Evolutionary conservation across 345 rosid genomes (phyloP).

Genomic region (Eucalyptus sp.): DNA sequence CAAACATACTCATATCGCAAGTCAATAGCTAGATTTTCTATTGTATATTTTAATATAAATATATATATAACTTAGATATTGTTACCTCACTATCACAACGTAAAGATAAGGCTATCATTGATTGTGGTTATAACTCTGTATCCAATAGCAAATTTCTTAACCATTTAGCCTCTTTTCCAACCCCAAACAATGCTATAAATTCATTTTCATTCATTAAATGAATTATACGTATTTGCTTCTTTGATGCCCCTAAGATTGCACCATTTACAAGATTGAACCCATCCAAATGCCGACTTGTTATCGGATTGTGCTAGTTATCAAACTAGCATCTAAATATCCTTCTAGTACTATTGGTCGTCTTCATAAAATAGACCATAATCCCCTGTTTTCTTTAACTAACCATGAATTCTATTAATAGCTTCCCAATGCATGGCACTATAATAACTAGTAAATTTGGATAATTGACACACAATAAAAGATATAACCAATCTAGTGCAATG

Average conservation of each 20-base stretch:
- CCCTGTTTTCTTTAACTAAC: too few relatives aligned
- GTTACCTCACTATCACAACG: rapidly evolving
- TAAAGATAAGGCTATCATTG: background rate
- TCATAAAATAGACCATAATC: too few relatives aligned
- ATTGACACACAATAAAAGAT: background rate
- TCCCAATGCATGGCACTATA: background rate
- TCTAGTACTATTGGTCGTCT: background rate
- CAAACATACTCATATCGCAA: background rate
- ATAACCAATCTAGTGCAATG: background rate
- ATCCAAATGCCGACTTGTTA: background rate
- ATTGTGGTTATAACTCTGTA: background rate
- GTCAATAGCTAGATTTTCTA: background rate
- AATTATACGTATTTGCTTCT: background rate
- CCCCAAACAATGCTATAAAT: background rate
- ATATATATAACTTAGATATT: background rate
- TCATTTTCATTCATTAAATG: background rate
- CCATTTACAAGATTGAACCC: background rate
- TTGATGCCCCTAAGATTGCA: background rate
- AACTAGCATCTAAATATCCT: too few relatives aligned
- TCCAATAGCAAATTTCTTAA: background rate
- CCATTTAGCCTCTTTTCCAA: background rate
- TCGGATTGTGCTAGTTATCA: background rate
- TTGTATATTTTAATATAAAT: too few relatives aligned
- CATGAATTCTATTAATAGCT: too few relatives aligned
- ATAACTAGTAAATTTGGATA: background rate